Base-by-base conservation (phyloP, 768 basidiomycete genomes). In the Hemileccinum rubropunctum region DNA sequence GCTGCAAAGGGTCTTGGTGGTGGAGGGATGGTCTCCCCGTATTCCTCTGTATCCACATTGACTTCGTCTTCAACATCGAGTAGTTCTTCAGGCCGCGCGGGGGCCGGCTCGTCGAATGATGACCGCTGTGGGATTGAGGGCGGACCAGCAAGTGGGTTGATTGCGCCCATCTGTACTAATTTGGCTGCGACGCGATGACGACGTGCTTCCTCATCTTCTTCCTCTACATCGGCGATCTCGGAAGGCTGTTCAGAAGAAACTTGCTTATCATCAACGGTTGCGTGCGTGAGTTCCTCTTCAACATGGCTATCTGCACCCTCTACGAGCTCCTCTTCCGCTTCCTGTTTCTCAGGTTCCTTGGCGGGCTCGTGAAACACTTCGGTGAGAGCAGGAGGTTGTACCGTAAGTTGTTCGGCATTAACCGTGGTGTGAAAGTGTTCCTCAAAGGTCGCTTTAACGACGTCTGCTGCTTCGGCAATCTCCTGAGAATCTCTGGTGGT, bases 141-240 rank as follows among this genome's bases (percentile, higher is more conserved):
- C 26, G 61, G 72, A 13, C 71, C 66, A 8, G 73, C 68, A 46
- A 84, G 75, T 3, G 84, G 80, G 57, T 84, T 73, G 70, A 76
- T 69, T 55, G 79, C 77, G 14, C 85, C 87, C 71, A 81, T 82
- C 66, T 81, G 79, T 7, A 82, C 81, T 33, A 82, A 60, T 18
- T 69, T 72, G 51, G 81, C 84, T 20, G 84, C 79, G 18, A 88
- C 77, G 44, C 79, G 80, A 52, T 74, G 76, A 36, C 76, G 75
- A 32, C 80, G 76, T 2, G 75, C 69, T 52, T 71, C 78, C 53
- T 82, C 82, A 15, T 79, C 80, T 37, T 79, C 80, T 23, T 68
- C 69, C 21, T 68, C 64, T 18, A 7, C 50, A n/a, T n/a, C n/a
- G n/a, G n/a, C n/a, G n/a, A n/a, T n/a, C 36, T 61, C 45, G 27